These are phyloP conservation scores for Xanthoconium stramineum DNA, from an alignment of 768 basidiomycete species.

Conservation along the genomic window DNA sequence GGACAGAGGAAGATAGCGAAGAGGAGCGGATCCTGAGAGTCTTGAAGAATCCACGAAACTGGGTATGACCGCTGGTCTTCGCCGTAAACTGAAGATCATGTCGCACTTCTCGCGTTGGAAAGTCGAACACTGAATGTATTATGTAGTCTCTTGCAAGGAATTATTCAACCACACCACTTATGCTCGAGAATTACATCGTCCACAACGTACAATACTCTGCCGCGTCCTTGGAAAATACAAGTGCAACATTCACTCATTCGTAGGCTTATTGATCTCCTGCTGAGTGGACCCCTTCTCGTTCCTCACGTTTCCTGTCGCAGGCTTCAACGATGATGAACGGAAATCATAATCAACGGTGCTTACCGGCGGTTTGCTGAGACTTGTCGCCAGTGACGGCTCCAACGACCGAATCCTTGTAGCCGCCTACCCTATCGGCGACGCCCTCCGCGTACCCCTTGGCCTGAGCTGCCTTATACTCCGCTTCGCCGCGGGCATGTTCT, in stretches of 20 bases:
- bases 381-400: slow-evolving; percentile 58
- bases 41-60: slow-evolving; percentile 60
- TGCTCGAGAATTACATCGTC: background rate
- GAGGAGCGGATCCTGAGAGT: slow-evolving; percentile 65
- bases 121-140: background rate
- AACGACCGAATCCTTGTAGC: slow-evolving; percentile 52
- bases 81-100: no score
- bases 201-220: background rate
- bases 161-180: background rate
- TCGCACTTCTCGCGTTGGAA: no score
- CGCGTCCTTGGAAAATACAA: background rate
- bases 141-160: background rate
- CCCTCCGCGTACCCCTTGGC: slow-evolving; percentile 53
- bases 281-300: slow-evolving; percentile 55
- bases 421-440: slow-evolving; percentile 39
- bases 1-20: slow-evolving; percentile 54
- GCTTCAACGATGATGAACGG: background rate
- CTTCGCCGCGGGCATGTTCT: slow-evolving; percentile 49
- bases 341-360: background rate
- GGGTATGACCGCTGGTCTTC: slow-evolving; percentile 37
- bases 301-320: slow-evolving; percentile 43
- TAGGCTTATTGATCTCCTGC: slow-evolving; percentile 49
- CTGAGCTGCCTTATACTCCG: slow-evolving; percentile 45
- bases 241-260: background rate
- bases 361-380: slow-evolving; percentile 48